Evolutionary conservation across 768 basidiomycete genomes (phyloP).

Genomic region (Imleria badia): DNA sequence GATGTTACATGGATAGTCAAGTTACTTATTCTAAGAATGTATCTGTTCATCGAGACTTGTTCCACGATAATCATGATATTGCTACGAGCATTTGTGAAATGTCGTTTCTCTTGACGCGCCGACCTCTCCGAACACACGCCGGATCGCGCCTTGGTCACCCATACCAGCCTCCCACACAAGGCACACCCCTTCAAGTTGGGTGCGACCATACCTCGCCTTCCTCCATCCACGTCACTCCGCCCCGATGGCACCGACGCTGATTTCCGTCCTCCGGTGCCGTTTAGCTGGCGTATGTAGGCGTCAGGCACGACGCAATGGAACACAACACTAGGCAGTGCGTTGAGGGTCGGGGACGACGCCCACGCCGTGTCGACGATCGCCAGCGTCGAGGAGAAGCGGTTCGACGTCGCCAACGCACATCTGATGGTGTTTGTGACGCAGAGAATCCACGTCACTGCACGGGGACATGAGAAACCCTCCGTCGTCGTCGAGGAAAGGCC

Average conservation of each 20-base stretch:
- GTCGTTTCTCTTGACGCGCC: slow-evolving; percentile 39
- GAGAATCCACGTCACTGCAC: slow-evolving; percentile 49
- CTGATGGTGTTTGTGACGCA: slow-evolving; percentile 81
- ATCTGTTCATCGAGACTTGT: no score
- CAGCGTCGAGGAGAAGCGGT: slow-evolving; percentile 62
- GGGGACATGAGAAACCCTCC: slow-evolving; percentile 46
- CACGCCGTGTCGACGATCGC: slow-evolving; percentile 47
- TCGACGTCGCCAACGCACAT: slow-evolving; percentile 44
- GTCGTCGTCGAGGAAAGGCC: slow-evolving; percentile 60
- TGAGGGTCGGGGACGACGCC: slow-evolving; percentile 56
- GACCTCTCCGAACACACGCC: slow-evolving; percentile 74
- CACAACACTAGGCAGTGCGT: slow-evolving; percentile 31
- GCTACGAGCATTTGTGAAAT: background rate
- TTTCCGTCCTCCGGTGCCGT: slow-evolving; percentile 71
- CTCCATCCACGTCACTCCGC: slow-evolving; percentile 65
- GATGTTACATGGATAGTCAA: no score
- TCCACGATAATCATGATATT: background rate
- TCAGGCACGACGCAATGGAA: slow-evolving; percentile 69
- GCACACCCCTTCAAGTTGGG: slow-evolving; percentile 45
- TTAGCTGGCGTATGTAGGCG: slow-evolving; percentile 82
- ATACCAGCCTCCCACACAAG: slow-evolving; percentile 41
- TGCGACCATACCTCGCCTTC: slow-evolving; percentile 74
- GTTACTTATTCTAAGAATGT: no score
- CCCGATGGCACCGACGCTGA: slow-evolving; percentile 73
- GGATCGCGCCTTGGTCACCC: slow-evolving; percentile 41